These are phyloP conservation scores for Lathyrus aphaca DNA, from an alignment of 306 rosid species.

Conservation along the genomic window DNA sequence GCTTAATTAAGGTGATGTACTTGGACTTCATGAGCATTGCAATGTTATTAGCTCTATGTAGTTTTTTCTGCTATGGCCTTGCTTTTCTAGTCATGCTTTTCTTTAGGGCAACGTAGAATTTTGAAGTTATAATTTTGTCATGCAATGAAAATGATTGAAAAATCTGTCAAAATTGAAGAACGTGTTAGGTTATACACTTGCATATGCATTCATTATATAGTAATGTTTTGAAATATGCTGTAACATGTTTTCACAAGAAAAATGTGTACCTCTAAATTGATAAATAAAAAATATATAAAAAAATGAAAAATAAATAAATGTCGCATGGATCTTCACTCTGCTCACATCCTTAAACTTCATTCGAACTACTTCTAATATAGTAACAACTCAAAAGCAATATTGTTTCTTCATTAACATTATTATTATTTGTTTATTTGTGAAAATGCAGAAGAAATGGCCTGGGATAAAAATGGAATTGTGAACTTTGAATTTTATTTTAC, in stretches of 20 bases:
- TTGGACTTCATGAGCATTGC: conserved; percentile 5
- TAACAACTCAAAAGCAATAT: no score
- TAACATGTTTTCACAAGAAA: no score
- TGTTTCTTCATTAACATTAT: no score
- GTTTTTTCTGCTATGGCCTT: conserved; percentile 7
- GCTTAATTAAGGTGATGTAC: not conserved
- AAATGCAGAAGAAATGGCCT: no score
- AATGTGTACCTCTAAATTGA: not conserved
- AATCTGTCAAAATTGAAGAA: no score
- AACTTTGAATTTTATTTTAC: no score
- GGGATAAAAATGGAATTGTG: no score
- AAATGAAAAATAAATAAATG: no score
- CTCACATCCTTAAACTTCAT: conserved; percentile 4
- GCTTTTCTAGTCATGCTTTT: conserved; percentile 31
- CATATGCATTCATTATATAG: not conserved
- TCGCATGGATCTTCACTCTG: conserved; percentile 1
- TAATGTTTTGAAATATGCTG: no score
- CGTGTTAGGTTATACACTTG: not conserved
- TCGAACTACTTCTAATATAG: not conserved
- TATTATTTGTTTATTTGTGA: no score
- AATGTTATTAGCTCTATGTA: conserved; percentile 7
- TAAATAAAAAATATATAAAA: not conserved
- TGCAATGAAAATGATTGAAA: no score
- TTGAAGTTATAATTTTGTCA: conserved; percentile 18
- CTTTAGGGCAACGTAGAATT: conserved; percentile 13